Conservation (phyloP, 2,329 filamentous ascomycete species). For the Xylariaceae sp. region DNA sequence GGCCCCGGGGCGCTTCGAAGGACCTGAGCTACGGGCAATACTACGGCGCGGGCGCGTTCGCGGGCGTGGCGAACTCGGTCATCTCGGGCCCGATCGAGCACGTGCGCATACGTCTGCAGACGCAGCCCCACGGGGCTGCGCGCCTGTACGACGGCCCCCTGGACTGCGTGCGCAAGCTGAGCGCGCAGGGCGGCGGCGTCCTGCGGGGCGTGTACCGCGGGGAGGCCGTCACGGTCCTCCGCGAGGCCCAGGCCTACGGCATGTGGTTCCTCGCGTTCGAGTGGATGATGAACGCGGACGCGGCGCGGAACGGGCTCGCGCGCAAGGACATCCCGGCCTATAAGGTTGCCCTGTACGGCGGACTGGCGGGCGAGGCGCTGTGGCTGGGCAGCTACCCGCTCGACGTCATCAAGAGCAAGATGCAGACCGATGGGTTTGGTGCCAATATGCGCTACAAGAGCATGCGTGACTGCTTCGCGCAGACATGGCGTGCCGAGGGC, state of each 20-base stretch:
- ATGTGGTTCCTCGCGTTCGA: conserved; percentile 96
- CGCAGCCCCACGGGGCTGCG: conserved; percentile 85
- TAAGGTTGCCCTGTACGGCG: conserved; percentile 92
- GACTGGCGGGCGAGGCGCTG: conserved; percentile 88
- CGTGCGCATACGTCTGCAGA: conserved; percentile 93
- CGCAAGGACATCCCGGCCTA: conserved; percentile 79
- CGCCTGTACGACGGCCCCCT: conserved; percentile 82
- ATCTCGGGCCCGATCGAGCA: conserved; percentile 95
- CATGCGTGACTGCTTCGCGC: conserved; percentile 88
- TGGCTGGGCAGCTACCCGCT: conserved; percentile 96
- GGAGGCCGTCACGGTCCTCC: conserved; percentile 80
- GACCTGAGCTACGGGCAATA: conserved; percentile 83
- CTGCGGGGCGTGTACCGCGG: conserved; percentile 83
- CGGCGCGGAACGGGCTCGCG: conserved; percentile 73
- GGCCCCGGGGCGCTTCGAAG: conserved; percentile 58
- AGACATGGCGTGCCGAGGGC: conserved; percentile 81
- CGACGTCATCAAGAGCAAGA: conserved; percentile 98
- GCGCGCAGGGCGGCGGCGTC: conserved; percentile 65
- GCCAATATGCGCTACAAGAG: conserved; percentile 70
- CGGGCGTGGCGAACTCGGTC: conserved; percentile 85
- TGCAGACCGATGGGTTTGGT: conserved; percentile 96
- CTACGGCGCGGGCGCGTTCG: conserved; percentile 89
- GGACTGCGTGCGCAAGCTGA: conserved; percentile 89
- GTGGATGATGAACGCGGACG: conserved; percentile 93
- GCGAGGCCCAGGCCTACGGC: conserved; percentile 94